These are phyloP conservation scores for Climacium dendroides DNA, from an alignment of 225 moss, liverwort and hornwort species.

Conservation along the genomic window DNA sequence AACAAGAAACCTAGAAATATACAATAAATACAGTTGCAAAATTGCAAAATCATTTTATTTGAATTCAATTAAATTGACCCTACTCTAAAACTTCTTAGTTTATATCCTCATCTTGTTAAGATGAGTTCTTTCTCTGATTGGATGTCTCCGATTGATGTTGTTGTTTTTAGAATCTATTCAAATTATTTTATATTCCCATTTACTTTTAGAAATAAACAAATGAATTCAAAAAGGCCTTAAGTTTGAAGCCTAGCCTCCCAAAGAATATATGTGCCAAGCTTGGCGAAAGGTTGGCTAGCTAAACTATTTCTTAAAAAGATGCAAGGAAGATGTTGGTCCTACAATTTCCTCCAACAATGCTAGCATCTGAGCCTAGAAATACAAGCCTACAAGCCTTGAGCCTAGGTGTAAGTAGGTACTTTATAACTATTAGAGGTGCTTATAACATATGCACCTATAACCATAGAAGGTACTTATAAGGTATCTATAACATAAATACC, in stretches of 20 bases:
- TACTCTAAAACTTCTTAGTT: not conserved
- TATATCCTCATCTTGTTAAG: not conserved
- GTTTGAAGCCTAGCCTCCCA: rapidly evolving
- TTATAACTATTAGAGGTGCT: too few species aligned
- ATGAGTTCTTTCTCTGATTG: not conserved
- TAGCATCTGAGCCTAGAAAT: too few species aligned
- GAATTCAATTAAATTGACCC: rapidly evolving
- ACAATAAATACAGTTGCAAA: not conserved
- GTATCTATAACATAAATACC: too few species aligned
- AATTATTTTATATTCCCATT: not conserved
- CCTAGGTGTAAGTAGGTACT: too few species aligned
- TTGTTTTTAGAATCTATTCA: not conserved
- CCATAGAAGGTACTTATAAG: too few species aligned
- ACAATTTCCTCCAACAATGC: too few species aligned
- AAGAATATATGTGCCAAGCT: not conserved
- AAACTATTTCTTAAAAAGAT: too few species aligned
- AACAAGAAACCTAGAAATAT: too few species aligned
- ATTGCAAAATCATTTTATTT: not conserved
- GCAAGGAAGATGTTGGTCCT: too few species aligned
- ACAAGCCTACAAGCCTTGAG: too few species aligned
- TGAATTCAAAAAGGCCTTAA: not conserved
- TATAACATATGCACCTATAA: too few species aligned
- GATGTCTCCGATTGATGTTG: rapidly evolving
- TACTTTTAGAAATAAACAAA: not conserved
- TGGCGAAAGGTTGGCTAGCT: not conserved